Base-by-base conservation (phyloP, 805 yeast genomes). In the Candida taoyuanica region DNA sequence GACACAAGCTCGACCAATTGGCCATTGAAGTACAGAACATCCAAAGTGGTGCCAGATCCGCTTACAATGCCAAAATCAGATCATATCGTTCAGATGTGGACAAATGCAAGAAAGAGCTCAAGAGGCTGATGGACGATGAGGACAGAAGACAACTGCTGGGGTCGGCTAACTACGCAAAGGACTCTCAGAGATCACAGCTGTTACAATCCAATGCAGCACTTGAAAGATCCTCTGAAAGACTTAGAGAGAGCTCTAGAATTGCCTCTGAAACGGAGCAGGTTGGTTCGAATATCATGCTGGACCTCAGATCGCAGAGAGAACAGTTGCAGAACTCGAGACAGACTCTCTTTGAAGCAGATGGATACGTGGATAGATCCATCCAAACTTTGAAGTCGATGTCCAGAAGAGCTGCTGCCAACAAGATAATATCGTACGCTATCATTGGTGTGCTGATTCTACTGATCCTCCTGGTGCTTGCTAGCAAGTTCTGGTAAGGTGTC, bases 191-290 rank as follows among this genome's bases (percentile, higher is more conserved):
- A 35, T 87, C 84, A 51, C 85, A 82, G 50, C 68, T 93, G 32
- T 68, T 93, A 40, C 72, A 75, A 37, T 85, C 85, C 44, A 85
- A 85, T 53, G 81, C 87, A 2, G 71, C 93, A 3, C 70, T 93
- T 42, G 95, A 86, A 48, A 71, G 93, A 48, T 76, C 94, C 2
- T 74, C 87, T 2, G 91, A 89, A 46, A 73, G 96, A 50, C 70
- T 93, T 33, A 73, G 82, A 43, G 97, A 93, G 33, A 82, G 93
- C 16, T 94, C 91, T 46, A 72, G 97, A 49, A 70, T 88, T 3
- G 98, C 98, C 6, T 68, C 84, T 36, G 98, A 93, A 51, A 88
- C 98, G 0, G 98, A 93, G 62, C 71, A 72, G 23, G 78, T 93
- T 36, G 98, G 98, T 2, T 86, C 96, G 12, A 82, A 84, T 48